These are phyloP conservation scores for Amanita molliuscula DNA, from an alignment of 768 basidiomycete species.

Conservation along the genomic window DNA sequence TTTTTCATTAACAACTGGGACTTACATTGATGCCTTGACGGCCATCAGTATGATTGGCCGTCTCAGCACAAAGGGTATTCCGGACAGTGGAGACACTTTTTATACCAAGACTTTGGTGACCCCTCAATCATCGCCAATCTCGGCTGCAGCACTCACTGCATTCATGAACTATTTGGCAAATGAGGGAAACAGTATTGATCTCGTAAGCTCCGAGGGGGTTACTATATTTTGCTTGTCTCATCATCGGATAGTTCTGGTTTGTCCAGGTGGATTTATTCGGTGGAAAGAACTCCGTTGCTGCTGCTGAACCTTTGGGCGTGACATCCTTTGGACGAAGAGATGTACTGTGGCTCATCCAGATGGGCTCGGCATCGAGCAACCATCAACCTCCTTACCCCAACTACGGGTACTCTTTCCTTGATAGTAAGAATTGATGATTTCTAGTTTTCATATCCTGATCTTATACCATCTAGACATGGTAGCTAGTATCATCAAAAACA, in stretches of 20 bases:
- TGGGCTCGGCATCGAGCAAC: constrained; percentile 29
- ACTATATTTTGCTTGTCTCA: background rate
- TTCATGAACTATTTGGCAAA: constrained; percentile 26
- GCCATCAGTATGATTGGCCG: too few relatives aligned
- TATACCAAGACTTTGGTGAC: constrained; percentile 34
- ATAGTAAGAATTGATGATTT: too few relatives aligned
- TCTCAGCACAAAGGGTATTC: constrained; percentile 10
- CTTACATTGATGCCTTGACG: too few relatives aligned
- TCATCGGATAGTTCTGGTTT: constrained; percentile 18
- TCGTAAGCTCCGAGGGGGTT: too few relatives aligned
- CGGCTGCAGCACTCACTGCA: constrained; percentile 17
- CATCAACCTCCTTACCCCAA: constrained; percentile 27
- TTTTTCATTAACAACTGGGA: too few relatives aligned
- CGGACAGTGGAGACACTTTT: constrained; percentile 27
- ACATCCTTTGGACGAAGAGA: too few relatives aligned
- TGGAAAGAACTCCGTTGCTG: too few relatives aligned
- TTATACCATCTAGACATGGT: constrained; percentile 18
- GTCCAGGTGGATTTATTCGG: constrained; percentile 29
- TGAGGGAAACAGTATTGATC: too few relatives aligned
- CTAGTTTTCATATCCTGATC: background rate
- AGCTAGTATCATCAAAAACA: constrained; percentile 22
- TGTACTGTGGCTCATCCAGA: too few relatives aligned
- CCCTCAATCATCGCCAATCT: constrained; percentile 19
- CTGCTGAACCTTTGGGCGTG: too few relatives aligned
- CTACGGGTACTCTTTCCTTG: constrained; percentile 30